Evolutionary conservation across 257 asterid species (phyloP).

Genomic region (Agastache rugosa): DNA sequence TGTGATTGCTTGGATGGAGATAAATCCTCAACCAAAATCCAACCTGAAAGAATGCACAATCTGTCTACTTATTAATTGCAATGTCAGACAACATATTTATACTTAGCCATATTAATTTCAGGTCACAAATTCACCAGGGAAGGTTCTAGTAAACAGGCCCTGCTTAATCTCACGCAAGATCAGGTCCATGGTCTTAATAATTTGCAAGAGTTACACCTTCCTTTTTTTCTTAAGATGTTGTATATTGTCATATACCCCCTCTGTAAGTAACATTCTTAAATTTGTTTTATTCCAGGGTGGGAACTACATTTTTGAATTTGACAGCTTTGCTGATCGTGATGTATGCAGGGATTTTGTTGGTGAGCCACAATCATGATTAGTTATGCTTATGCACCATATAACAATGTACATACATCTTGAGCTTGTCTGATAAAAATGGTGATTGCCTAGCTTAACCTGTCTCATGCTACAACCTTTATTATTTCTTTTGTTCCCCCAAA

Average conservation of each 20-base stretch:
- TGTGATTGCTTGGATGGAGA: constrained; percentile 2
- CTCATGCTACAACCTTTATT: background rate
- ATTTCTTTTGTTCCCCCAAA: background rate
- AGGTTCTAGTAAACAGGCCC: constrained; percentile 71
- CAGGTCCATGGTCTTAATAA: constrained; percentile 55
- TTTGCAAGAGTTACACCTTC: constrained; percentile 22
- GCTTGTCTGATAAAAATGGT: constrained; percentile 7
- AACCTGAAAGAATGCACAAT: background rate
- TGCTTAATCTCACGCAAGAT: constrained; percentile 75
- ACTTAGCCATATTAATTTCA: constrained; percentile 37
- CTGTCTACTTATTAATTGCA: constrained; percentile 5
- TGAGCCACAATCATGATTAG: constrained; percentile 47
- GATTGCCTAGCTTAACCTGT: constrained; percentile 19
- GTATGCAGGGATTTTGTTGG: constrained; percentile 88
- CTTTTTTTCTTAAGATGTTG: constrained; percentile 3
- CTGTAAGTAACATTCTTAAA: constrained; percentile 29
- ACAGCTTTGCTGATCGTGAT: constrained; percentile 84
- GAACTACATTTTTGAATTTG: constrained; percentile 80
- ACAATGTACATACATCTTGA: constrained; percentile 18
- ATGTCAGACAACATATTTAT: constrained; percentile 10
- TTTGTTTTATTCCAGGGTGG: constrained; percentile 61
- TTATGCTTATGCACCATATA: constrained; percentile 24
- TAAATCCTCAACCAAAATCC: background rate
- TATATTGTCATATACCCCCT: constrained; percentile 14
- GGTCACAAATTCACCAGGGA: constrained; percentile 85